phyloP scores from a whole-genome alignment of 2,329 filamentous ascomycete genomes.

The Hymenoscyphus occultus region DNA sequence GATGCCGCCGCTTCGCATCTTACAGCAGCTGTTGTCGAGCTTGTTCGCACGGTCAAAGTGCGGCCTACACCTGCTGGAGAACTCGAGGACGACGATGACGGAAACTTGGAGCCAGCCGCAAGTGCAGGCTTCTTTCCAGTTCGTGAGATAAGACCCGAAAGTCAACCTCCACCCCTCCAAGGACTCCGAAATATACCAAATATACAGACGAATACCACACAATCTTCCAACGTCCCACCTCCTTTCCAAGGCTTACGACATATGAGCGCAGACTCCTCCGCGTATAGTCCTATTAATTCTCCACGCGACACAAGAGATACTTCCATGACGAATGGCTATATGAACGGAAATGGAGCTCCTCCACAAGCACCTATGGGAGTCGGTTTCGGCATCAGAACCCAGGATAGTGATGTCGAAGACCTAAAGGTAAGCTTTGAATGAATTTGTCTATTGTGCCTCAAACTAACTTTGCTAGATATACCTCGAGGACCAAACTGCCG shows the following conservation, averaged over 20 bases:
- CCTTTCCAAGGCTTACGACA: conserved; percentile 57
- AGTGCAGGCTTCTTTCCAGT: conserved; percentile 67
- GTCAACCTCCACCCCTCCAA: conserved; percentile 50
- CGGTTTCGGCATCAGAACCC: conserved; percentile 41
- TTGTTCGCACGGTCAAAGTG: conserved; percentile 82
- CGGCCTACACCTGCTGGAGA: conserved; percentile 71
- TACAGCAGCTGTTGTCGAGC: conserved; percentile 78
- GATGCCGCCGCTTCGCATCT: conserved; percentile 93
- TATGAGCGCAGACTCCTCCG: conserved; percentile 65
- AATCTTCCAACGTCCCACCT: conserved; percentile 44
- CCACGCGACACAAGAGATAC: conserved; percentile 49
- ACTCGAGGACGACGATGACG: conserved; percentile 74
- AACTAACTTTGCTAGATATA: conserved; percentile 55
- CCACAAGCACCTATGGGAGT: conserved; percentile 36
- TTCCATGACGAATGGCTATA: conserved; percentile 22
- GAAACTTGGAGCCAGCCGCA: conserved; percentile 63
- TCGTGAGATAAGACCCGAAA: conserved; percentile 38
- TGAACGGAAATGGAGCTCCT: conserved; percentile 34
- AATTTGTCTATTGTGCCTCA: neutral
- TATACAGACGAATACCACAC: conserved; percentile 25
- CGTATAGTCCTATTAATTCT: conserved; percentile 71
- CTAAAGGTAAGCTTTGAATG: conserved; percentile 50
- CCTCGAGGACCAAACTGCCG: conserved; percentile 77
- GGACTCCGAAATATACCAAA: conserved; percentile 40
- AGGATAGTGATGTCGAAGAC: conserved; percentile 53